These are phyloP conservation scores for Solanum gracilifrons DNA, from an alignment of 257 asterid genomes.

Conservation along the genomic window DNA sequence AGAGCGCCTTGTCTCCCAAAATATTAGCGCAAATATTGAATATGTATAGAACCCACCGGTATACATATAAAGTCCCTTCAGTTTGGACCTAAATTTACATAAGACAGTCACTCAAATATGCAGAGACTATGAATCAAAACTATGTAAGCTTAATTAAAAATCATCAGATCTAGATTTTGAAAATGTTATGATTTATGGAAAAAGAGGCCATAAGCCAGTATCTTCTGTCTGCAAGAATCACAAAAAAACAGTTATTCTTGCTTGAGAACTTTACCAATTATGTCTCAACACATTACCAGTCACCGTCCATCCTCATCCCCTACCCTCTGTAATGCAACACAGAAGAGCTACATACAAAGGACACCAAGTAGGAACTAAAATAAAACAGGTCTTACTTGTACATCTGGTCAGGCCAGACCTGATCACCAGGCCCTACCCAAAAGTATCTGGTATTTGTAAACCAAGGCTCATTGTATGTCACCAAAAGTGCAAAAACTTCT, in stretches of 20 bases:
- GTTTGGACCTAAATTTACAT: constrained; percentile 55
- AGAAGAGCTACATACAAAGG: background rate
- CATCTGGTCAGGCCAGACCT: constrained; percentile 79
- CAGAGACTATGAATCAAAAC: background rate
- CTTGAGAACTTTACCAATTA: background rate
- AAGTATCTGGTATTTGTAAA: constrained; percentile 59
- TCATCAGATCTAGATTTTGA: background rate
- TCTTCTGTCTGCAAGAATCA: background rate
- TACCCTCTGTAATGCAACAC: background rate
- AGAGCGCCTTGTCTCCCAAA: constrained; percentile 94
- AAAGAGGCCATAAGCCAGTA: background rate
- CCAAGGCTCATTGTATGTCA: constrained; percentile 91
- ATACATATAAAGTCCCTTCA: constrained; percentile 81
- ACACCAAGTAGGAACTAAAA: background rate
- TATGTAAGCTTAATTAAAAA: background rate
- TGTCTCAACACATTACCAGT: background rate
- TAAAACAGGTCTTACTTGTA: constrained; percentile 48
- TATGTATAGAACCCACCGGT: constrained; percentile 77
- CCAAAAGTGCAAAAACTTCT: constrained; percentile 65
- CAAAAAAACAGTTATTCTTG: background rate
- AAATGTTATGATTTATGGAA: background rate
- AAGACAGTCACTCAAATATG: constrained; percentile 3
- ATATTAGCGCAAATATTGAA: constrained; percentile 83
- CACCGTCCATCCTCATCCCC: background rate
- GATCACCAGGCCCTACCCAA: constrained; percentile 87